Evolutionary conservation across 2,329 filamentous ascomycete genomes (phyloP).

Genomic region (Elsinoe batatas): DNA sequence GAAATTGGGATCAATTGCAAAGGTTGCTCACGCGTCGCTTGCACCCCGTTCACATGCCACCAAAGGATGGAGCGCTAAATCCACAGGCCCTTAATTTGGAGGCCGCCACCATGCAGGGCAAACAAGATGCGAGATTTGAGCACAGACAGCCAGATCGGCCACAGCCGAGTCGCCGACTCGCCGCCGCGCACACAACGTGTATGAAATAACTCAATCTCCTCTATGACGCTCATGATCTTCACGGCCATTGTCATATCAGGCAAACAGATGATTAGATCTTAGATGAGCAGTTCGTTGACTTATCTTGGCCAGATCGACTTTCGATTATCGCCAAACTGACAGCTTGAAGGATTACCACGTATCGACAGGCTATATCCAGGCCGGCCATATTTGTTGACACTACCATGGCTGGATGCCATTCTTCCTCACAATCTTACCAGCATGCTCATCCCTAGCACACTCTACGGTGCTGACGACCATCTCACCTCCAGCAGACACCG

Average conservation of each 20-base stretch:
- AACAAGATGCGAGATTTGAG: not conserved
- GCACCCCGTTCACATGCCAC: not conserved
- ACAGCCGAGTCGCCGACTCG: not conserved
- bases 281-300: conserved; percentile 1
- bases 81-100: not conserved
- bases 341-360: too few species aligned
- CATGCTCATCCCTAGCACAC: conserved; percentile 31
- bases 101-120: conserved; percentile 5
- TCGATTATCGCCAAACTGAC: not conserved
- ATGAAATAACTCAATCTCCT: not conserved
- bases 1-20: not conserved
- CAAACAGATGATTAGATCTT: not conserved
- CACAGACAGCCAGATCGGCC: conserved; percentile 5
- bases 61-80: not conserved
- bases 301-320: not conserved
- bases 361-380: too few species aligned
- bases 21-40: conserved; percentile 1
- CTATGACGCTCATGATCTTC: not conserved
- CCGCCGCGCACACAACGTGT: too few species aligned
- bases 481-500: conserved; percentile 28
- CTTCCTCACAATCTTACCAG: conserved; percentile 29
- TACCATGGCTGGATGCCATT: conserved; percentile 33
- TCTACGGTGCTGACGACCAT: conserved; percentile 33
- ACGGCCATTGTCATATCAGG: not conserved
- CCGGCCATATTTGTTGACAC: not conserved